Percentiles rank a stretch among this genome's conserved stretches.
phyloP scores from a whole-genome alignment of 2,329 filamentous ascomycete species.

The Ophiocordyceps polyrhachis-furcata region DNA sequence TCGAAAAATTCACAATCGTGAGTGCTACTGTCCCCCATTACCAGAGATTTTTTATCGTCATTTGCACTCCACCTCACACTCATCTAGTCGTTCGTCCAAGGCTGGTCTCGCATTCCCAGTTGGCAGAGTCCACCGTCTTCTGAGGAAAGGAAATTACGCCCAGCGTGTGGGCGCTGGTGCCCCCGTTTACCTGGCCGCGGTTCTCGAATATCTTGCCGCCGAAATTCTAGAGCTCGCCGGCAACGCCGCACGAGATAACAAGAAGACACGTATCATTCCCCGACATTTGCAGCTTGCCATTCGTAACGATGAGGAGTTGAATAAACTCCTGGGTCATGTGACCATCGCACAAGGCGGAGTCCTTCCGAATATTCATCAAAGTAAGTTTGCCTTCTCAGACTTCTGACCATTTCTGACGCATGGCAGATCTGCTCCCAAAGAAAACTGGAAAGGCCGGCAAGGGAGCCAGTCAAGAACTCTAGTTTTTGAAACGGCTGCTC shows the following conservation, averaged over 20 bases:
- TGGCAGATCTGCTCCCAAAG: slow-evolving; percentile 87
- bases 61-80: no score
- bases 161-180: slow-evolving; percentile 98
- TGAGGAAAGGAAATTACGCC: slow-evolving; percentile 98
- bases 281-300: slow-evolving; percentile 98
- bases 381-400: slow-evolving; percentile 34
- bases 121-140: slow-evolving; percentile 96
- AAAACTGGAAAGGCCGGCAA: slow-evolving; percentile 94
- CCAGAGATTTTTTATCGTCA: no score
- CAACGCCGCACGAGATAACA: slow-evolving; percentile 98
- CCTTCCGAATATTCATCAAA: slow-evolving; percentile 92
- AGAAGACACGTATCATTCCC: slow-evolving; percentile 99
- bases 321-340: slow-evolving; percentile 93
- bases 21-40: slow-evolving; percentile 34
- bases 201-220: slow-evolving; percentile 95
- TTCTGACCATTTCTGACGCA: not conserved
- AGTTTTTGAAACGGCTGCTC: slow-evolving; percentile 26
- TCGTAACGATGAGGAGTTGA: slow-evolving; percentile 98
- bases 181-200: slow-evolving; percentile 90
- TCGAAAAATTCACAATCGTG: slow-evolving; percentile 99
- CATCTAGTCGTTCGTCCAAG: slow-evolving; percentile 81
- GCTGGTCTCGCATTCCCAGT: slow-evolving; percentile 97
- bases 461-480: slow-evolving; percentile 87
- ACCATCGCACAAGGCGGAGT: slow-evolving; percentile 97
- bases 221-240: slow-evolving; percentile 98